Evolutionary conservation across 164 flowering plant genomes (phyloP), one percentile per base, ranked within the genome.

Genomic region (Chimonanthus praecox): DNA sequence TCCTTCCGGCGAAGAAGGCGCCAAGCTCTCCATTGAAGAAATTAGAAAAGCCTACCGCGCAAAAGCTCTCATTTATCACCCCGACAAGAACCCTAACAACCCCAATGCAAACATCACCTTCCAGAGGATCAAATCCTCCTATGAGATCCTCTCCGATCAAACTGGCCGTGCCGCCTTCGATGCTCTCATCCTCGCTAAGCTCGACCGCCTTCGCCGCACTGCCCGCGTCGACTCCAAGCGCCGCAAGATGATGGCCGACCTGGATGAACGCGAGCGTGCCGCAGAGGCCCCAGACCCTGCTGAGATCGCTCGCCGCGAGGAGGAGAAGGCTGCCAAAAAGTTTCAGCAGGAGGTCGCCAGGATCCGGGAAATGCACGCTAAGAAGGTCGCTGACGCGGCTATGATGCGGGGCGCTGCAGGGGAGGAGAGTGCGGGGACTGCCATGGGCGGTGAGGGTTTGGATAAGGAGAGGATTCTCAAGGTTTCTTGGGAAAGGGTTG

Each of bases 1-100:
- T 49, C 92, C 95, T 0, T 88, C 97, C 0, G 99, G 97, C 0
- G 94, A 89, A 71, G 93, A 94, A 71, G 97, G 97, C 1, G 83
- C 94, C 7, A 87, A 88, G 65, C 86, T 96, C 4, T 74, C 86
- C 1, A 85, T 80, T 3, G 79, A 87, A 44, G 98, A 91, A 70
- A 96, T 94, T 10, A 58, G 80, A 6, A 90, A 88, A 74, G 99
- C 92, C 0, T 96, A 94, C 75, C 81, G 80, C 21, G 49, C n/a
- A 1, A 92, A 89, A 75, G 97, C 98, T 44, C 78, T 88, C 44
- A 86, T 80, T 67, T 74, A 85, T 20, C 99, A 94, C 72, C 99
- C 98, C 0, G 97, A 96, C 70, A 96, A 96, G 76, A 79, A 89
- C 63, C 91, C 75, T 0, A 85, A 94, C 70, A 97, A 96, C 71